Base-by-base conservation (phyloP, 1,284 basidiomycete species). In the Lentinus polychrous region DNA sequence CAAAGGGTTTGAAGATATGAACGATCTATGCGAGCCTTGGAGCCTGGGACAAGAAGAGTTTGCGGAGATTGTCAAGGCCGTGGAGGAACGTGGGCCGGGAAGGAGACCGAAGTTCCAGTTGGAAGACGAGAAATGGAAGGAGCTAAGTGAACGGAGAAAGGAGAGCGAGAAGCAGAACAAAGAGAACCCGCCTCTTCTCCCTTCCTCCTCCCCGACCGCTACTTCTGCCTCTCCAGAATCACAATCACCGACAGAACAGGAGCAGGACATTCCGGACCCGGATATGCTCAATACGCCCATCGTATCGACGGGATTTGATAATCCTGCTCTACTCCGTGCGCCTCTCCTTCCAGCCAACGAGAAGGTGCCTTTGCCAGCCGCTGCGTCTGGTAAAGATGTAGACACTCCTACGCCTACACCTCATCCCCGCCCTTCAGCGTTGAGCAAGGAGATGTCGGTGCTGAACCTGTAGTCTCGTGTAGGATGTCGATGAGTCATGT, bases 1-100 rank as follows among this genome's bases (percentile, higher is more conserved):
- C n/a, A 92, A 91, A 59, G 69, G 69, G 20, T 86, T 83, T 56
- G 76, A 78, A 2, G 79, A 78, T 38, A 65, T 91, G 47, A 74
- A 73, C 1, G 68, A 71, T 2, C 62, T 81, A n/a, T 75, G 83
- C 8, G 59, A 60, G 11, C 57, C 63, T 2, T 81, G 78, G 78
- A 75, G 74, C 1, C 27, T 4, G 10, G 86, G 84, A 14, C 74
- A 74, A 54, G 68, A 78, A 38, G 86, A 86, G 43, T 77, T 86
- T 52, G 61, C 66, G 2, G 71, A 76, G 11, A 79, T 89, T 32
- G 70, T 73, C 18, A 56, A 70, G 22, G 69, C 71, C 1, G 76
- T 89, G 42, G 72, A 79, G 53, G 59, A 69, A 15, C 73, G 80
- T 12, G 49, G 45, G 22, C 15, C 14, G 12, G 59, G 60, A 3